phyloP scores from a whole-genome alignment of 2,329 filamentous ascomycete genomes.

The Aspergillus quadrilineatus region DNA sequence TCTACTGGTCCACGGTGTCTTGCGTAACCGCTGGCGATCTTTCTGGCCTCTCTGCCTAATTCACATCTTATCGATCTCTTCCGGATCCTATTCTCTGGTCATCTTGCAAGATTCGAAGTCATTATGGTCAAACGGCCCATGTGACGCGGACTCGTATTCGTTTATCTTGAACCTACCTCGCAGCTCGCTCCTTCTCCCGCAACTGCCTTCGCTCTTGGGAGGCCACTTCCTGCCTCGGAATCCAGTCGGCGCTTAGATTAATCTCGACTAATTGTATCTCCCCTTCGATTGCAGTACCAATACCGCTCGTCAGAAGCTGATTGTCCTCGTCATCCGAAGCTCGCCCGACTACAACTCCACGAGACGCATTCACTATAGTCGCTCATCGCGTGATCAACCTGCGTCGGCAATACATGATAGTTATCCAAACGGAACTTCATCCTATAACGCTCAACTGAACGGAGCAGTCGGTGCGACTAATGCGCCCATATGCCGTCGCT shows the following conservation, averaged over 20 bases:
- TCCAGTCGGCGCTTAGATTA: neutral
- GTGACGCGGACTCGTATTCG: conserved; percentile 1
- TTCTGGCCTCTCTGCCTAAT: neutral
- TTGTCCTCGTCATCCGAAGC: neutral
- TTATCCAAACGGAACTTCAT: neutral
- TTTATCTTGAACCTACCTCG: neutral
- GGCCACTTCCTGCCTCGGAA: neutral
- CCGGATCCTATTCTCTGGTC: neutral
- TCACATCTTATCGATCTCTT: neutral
- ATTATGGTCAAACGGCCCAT: neutral
- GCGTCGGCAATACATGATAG: neutral
- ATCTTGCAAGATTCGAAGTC: neutral
- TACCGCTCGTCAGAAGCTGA: conserved; percentile 1
- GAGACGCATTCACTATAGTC: neutral
- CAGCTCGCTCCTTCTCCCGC: neutral
- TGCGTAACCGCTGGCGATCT: conserved; percentile 17
- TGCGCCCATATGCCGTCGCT: conserved; percentile 41
- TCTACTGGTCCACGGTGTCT: conserved; percentile 10
- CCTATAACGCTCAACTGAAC: neutral
- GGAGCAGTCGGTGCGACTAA: conserved; percentile 16
- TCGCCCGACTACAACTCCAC: neutral
- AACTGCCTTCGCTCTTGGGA: neutral
- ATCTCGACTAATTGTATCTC: neutral
- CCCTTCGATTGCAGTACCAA: neutral
- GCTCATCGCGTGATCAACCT: neutral